Conservation (phyloP, 768 basidiomycete genomes). For the Mycena alexandri region DNA sequence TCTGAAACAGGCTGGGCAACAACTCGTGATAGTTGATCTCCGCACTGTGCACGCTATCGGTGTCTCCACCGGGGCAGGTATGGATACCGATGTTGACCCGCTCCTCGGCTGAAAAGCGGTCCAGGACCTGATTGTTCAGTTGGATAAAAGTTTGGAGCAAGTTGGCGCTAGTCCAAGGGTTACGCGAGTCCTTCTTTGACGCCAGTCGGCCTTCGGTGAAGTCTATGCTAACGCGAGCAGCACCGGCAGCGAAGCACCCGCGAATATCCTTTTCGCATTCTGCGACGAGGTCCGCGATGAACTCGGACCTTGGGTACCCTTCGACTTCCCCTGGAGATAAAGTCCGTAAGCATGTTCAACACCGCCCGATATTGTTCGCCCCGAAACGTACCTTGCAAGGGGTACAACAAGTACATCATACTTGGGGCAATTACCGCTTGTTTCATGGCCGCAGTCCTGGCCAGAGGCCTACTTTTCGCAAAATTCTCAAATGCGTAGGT, state of each 20-base stretch:
- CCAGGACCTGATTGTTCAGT: constrained; percentile 9
- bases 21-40: constrained; percentile 16
- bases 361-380: neutral
- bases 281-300: constrained; percentile 9
- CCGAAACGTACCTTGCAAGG: constrained; percentile 6
- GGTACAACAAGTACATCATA: constrained; percentile 15
- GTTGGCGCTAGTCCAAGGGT: constrained; percentile 18
- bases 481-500: constrained; percentile 11
- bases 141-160: constrained; percentile 14
- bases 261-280: constrained; percentile 20
- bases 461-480: constrained; percentile 3
- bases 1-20: constrained; percentile 11
- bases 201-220: constrained; percentile 19
- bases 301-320: constrained; percentile 4
- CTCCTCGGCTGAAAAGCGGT: constrained; percentile 11
- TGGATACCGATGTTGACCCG: constrained; percentile 11
- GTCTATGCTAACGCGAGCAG: constrained; percentile 16
- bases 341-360: neutral
- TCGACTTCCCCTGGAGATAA: constrained; percentile 11
- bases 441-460: constrained; percentile 7
- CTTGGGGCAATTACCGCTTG: constrained; percentile 15
- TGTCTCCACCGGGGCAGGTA: constrained; percentile 11
- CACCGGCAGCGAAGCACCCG: constrained; percentile 13
- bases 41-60: constrained; percentile 14
- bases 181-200: constrained; percentile 8